Evolutionary conservation across 805 yeast species (phyloP), one percentile per base, ranked within the genome.

Genomic region (Sugiyamaella marilandica): DNA sequence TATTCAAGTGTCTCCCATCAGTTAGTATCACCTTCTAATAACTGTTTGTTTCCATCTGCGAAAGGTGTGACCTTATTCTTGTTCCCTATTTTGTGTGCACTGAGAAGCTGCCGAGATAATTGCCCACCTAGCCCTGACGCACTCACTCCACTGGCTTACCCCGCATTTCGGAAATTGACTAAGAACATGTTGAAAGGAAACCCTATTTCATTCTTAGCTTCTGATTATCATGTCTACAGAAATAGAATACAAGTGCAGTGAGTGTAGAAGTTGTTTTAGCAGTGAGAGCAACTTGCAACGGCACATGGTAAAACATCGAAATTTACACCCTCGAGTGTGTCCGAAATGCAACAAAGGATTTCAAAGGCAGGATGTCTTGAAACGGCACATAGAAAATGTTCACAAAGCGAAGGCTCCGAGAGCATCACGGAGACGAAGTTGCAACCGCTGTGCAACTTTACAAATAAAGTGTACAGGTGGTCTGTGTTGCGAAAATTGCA

Each of bases 311-410:
- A 35, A n/a, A 7, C 50, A 47, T 24, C n/a, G 16, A 10, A 21
- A 31, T 11, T 3, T 14, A 2, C 44, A 21, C n/a, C 32, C n/a
- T 3, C 34, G 33, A 5, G 26, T 47, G 10, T 47, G 50, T 21
- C 50, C 50, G 33, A 47, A 10, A 19, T 47, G 50, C 44, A 34
- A 47, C 41, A 47, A 47, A 36, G 50, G 44, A n/a, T 47, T 35
- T 14, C 32, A 24, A 11, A 33, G 50, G 26, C 50, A 47, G 39
- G 50, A 47, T 18, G 39, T 47, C 18, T 18, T 47, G 33, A 47
- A 47, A 34, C 9, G 50, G 19, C 50, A 47, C 26, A 47, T 47
- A 10, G 26, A 26, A 36, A 47, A 47, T 14, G 44, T 47, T 5
- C 50, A 47, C 32, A 47, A 47, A n/a, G 43, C 16, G 11, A 47